A percentile compares a stretch with the other conserved stretches of the same genome.
Conservation (phyloP, 2,329 filamentous ascomycete genomes). For the Rutstroemia sydowiana region DNA sequence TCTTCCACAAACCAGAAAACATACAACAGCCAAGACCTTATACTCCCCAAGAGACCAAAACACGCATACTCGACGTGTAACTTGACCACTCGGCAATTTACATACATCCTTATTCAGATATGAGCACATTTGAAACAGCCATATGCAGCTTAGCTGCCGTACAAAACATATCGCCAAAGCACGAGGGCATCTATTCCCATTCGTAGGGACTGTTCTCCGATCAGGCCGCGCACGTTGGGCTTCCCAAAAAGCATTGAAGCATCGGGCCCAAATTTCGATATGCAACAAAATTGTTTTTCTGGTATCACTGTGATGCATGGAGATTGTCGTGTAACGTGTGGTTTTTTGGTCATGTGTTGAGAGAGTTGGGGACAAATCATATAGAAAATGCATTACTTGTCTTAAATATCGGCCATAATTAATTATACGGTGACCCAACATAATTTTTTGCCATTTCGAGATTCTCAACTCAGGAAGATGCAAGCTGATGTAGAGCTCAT, state of each 20-base stretch:
- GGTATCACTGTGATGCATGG: background rate
- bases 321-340: background rate
- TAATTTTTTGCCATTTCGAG: constrained; percentile 14
- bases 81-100: background rate
- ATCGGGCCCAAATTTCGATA: constrained; percentile 11
- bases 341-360: constrained; percentile 2
- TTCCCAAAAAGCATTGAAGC: background rate
- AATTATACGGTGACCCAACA: constrained; percentile 2
- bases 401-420: background rate
- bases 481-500: constrained; percentile 1
- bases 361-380: background rate
- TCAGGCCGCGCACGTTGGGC: constrained; percentile 5
- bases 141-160: background rate
- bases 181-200: background rate
- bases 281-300: constrained; percentile 10
- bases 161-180: constrained; percentile 1
- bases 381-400: constrained; percentile 2
- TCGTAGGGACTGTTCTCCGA: background rate
- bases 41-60: background rate
- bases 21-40: background rate
- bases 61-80: background rate
- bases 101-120: background rate
- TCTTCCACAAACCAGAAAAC: background rate
- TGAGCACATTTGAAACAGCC: background rate
- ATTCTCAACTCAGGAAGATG: constrained; percentile 3